Conservation (phyloP, 768 basidiomycete genomes). For the Lactifluus echinatus region DNA sequence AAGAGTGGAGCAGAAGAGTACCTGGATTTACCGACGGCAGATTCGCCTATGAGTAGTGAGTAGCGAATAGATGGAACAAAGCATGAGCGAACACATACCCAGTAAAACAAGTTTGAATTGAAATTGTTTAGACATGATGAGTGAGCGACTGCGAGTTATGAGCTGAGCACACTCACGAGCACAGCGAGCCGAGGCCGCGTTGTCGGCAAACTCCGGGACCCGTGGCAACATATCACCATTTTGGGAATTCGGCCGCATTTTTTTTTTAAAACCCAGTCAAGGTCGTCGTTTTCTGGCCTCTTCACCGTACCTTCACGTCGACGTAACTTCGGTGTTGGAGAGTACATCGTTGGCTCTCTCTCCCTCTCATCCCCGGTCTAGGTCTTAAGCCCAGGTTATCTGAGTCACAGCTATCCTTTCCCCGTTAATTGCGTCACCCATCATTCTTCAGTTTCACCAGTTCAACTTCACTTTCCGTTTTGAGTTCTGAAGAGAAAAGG, state of each 20-base stretch:
- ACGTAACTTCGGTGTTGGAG: slow-evolving; percentile 14
- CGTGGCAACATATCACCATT: neutral
- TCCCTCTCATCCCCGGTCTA: neutral
- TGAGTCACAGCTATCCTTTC: slow-evolving; percentile 10
- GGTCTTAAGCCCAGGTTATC: neutral
- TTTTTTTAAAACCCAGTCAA: neutral
- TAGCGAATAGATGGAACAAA: neutral
- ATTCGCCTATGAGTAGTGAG: slow-evolving; percentile 61
- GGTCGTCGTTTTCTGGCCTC: neutral
- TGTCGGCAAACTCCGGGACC: neutral
- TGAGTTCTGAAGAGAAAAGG: slow-evolving; percentile 24
- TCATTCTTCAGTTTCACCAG: slow-evolving; percentile 9
- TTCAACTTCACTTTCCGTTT: slow-evolving; percentile 13
- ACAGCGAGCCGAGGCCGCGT: neutral
- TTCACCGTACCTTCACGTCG: slow-evolving; percentile 15
- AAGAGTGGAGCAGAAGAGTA: slow-evolving; percentile 27
- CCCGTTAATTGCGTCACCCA: slow-evolving; percentile 5
- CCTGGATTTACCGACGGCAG: slow-evolving; percentile 97
- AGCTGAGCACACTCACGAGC: neutral
- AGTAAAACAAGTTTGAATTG: slow-evolving; percentile 96
- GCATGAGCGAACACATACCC: slow-evolving; percentile 40
- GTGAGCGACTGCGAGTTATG: neutral
- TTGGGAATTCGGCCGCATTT: neutral
- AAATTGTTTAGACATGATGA: slow-evolving; percentile 79
- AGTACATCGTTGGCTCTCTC: slow-evolving; percentile 17